Conservation (phyloP, 768 basidiomycete species). For the Roridomyces roridus region DNA sequence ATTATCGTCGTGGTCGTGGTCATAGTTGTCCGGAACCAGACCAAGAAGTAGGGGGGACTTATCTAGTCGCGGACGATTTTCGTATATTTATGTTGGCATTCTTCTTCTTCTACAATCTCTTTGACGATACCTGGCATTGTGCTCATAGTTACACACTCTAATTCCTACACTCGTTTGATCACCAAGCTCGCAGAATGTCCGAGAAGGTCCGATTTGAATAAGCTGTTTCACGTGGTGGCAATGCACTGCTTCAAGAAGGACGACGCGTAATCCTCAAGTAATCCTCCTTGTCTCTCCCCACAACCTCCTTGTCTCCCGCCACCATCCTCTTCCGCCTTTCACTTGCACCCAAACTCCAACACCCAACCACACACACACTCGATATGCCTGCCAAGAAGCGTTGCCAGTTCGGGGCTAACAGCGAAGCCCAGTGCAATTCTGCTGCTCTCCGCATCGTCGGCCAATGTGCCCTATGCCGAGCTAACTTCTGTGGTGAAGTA, state of each 20-base stretch:
- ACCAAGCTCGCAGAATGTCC: background rate
- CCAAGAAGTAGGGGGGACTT: constrained; percentile 30
- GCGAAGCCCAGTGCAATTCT: constrained; percentile 68
- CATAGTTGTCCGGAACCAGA: constrained; percentile 47
- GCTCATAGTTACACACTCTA: background rate
- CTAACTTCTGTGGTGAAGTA: constrained; percentile 79
- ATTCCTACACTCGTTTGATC: background rate
- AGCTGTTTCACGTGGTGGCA: too few relatives aligned
- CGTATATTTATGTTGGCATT: constrained; percentile 13
- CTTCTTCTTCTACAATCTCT: background rate
- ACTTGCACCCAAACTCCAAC: constrained; percentile 10
- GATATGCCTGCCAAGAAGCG: constrained; percentile 88
- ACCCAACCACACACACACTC: constrained; percentile 8
- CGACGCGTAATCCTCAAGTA: too few relatives aligned
- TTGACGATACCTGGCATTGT: constrained; percentile 9
- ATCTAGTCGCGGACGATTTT: constrained; percentile 20
- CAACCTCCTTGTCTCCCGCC: background rate
- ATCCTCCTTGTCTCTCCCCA: background rate
- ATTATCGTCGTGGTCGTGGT: constrained; percentile 68
- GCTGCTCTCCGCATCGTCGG: constrained; percentile 86
- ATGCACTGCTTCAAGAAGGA: background rate
- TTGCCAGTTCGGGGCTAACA: constrained; percentile 69
- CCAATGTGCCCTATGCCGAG: constrained; percentile 80
- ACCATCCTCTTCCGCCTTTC: background rate
- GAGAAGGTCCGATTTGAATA: too few relatives aligned